These are phyloP conservation scores for Neurospora pannonica DNA, from an alignment of 495 filamentous ascomycete species.

Conservation along the genomic window DNA sequence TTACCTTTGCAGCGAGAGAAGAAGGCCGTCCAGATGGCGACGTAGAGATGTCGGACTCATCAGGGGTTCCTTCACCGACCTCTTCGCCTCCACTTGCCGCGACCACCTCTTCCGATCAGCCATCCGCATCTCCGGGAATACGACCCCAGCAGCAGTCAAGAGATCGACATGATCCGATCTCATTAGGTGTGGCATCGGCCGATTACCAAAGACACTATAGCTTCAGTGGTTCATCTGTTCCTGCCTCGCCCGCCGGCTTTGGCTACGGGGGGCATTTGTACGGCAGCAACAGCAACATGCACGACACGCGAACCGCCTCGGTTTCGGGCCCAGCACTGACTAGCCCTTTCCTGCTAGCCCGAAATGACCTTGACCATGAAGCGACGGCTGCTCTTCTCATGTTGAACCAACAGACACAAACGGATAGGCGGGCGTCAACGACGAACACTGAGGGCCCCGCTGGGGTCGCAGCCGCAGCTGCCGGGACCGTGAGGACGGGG, in stretches of 20 bases:
- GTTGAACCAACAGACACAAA: conserved; percentile 44
- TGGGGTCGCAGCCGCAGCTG: conserved; percentile 7
- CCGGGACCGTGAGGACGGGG: conserved; percentile 1
- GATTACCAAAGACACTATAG: conserved; percentile 33
- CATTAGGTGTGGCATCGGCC: conserved; percentile 27
- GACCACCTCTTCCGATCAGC: conserved; percentile 20
- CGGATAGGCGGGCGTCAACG: conserved; percentile 41
- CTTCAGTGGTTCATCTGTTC: conserved; percentile 31
- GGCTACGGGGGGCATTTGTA: conserved; percentile 29
- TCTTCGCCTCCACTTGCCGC: conserved; percentile 18
- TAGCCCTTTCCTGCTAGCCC: conserved; percentile 39
- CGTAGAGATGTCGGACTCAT: conserved; percentile 40
- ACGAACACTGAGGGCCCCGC: background rate
- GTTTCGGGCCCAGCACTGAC: conserved; percentile 35
- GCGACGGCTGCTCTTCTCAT: conserved; percentile 73
- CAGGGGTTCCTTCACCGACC: conserved; percentile 24
- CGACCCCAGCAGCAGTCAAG: conserved; percentile 27
- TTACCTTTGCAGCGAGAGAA: background rate
- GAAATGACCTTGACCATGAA: conserved; percentile 57
- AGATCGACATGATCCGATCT: conserved; percentile 35
- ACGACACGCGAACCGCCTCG: conserved; percentile 8
- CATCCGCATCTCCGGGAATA: conserved; percentile 41
- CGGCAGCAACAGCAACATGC: conserved; percentile 12
- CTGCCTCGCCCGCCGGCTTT: conserved; percentile 35
- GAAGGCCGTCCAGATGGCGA: conserved; percentile 13